Evolutionary conservation across 2,329 filamentous ascomycete species (phyloP), one percentile per base, ranked within the genome.

Genomic region (Verruconis gallopava): DNA sequence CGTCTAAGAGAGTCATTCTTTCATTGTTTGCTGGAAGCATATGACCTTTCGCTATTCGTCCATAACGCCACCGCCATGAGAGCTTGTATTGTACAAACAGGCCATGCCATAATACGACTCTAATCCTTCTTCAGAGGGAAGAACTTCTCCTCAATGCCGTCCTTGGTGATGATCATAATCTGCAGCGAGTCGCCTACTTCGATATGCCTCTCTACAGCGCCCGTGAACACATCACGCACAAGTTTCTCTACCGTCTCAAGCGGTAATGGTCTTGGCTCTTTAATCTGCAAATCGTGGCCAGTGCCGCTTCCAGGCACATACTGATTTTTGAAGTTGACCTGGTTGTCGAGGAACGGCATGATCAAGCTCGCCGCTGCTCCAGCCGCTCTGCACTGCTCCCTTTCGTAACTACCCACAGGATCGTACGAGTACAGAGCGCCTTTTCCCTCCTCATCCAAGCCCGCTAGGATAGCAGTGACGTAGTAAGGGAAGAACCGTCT

Each of bases 401-500:
- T 73, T 72, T 98, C 91, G 66, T 96, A 98, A 60, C 85, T 93
- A 52, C 91, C 91, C 33, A 98, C 91, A 1, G 91, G 91, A 59
- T 98, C 91, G 67, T 98, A 98, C 49, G 83, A 91, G 72, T 95
- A 98, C 47, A 98, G 73, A 42, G 89, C 89, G 45, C 91, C 93
- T 62, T 79, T 83, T 53, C 91, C 91, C 48, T 96, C 79, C 67
- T 96, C 91, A 55, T 98, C 93, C 47, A 98, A 66, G 15, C 91
- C 91, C 37, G 83, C 91, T 37, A 98, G 71, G 61, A 98, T 96
- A 21, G 89, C 89, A 55, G 89, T 79, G 45, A 93, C 85, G 64
- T 98, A 98, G 75, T 94, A 98, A 17, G 91, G 91, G 71, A 98
- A 98, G 72, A 98, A 98, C 38, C 91, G 85, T 71, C 96, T 96